Base-by-base conservation (phyloP, 1,284 basidiomycete species). In the Porphyrellus sp. region DNA sequence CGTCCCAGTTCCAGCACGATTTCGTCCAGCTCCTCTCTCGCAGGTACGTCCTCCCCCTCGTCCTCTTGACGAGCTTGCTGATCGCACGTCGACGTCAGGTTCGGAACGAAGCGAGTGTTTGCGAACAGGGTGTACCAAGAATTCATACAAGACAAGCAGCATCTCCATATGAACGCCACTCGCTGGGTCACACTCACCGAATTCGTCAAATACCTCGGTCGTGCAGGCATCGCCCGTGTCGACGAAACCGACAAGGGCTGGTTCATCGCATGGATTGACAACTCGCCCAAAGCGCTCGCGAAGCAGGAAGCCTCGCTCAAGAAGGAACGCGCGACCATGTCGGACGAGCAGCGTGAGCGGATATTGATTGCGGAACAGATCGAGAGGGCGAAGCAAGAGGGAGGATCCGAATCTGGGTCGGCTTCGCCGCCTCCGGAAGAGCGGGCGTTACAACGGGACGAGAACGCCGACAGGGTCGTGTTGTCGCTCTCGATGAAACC, bases 231-330 rank as follows among this genome's bases (percentile, higher is more conserved):
- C 44, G 91, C 88, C 4, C 82, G 90, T 59, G 97, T 98, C 21
- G 96, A 99, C 68, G 96, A 99, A 74, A 97, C 93, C 45, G 96
- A 98, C 73, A 94, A 98, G 74, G 96, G 95, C 4, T 94, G 93
- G 85, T 98, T 93, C 72, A 81, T 99, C 60, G 84, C 87, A 37
- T 99, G 97, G 96, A 90, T 99, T 55, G 97, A 99, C 71, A 98
- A 82, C 69, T 90, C 89, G 51, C 95, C 97, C 2, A 91, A 93
- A 62, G 94, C 97, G 4, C 77, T 98, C 28, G 91, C 91, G 7
- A 89, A 94, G 57, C 71, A 95, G 84, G 89, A 92, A 70, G 90
- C 93, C 30, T 83, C 84, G 25, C 72, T 91, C 75, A 97, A 97
- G 78, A 94, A 96, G 73, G 94, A 99, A 64, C 81, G 95, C 8